Conservation (phyloP, 192 early-diverging fungal genomes). For the Lunasporangiospora selenospora region DNA sequence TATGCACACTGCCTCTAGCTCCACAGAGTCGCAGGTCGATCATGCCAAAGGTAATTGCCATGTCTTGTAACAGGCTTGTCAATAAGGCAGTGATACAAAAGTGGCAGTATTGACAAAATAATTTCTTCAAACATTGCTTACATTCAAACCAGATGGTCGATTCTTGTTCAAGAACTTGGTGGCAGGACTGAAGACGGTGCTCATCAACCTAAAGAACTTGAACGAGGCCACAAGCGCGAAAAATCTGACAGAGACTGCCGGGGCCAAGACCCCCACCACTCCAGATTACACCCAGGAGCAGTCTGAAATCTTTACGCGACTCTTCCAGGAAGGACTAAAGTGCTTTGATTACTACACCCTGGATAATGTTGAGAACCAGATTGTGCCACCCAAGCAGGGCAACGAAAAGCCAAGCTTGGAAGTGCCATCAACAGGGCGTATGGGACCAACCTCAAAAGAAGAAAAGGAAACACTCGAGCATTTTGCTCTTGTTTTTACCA, state of each 20-base stretch:
- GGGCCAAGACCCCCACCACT: conserved; percentile 56
- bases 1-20: conserved; percentile 55
- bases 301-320: conserved; percentile 69
- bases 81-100: background rate
- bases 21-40: conserved; percentile 63
- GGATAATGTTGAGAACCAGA: conserved; percentile 61
- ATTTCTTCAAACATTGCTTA: no score
- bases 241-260: conserved; percentile 33
- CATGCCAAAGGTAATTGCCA: conserved; percentile 69
- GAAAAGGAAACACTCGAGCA: conserved; percentile 93
- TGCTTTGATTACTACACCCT: conserved; percentile 87
- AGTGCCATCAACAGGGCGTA: conserved; percentile 46
- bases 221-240: conserved; percentile 65
- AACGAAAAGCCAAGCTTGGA: conserved; percentile 27
- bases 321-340: conserved; percentile 79
- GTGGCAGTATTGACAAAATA: background rate
- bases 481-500: conserved; percentile 86
- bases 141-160: conserved; percentile 83
- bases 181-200: conserved; percentile 84
- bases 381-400: conserved; percentile 24
- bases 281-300: conserved; percentile 76
- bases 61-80: background rate
- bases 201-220: conserved; percentile 74
- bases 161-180: conserved; percentile 91
- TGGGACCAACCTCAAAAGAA: conserved; percentile 75